phyloP scores from a whole-genome alignment of 1,284 basidiomycete species.

The Moniliella sp. region DNA sequence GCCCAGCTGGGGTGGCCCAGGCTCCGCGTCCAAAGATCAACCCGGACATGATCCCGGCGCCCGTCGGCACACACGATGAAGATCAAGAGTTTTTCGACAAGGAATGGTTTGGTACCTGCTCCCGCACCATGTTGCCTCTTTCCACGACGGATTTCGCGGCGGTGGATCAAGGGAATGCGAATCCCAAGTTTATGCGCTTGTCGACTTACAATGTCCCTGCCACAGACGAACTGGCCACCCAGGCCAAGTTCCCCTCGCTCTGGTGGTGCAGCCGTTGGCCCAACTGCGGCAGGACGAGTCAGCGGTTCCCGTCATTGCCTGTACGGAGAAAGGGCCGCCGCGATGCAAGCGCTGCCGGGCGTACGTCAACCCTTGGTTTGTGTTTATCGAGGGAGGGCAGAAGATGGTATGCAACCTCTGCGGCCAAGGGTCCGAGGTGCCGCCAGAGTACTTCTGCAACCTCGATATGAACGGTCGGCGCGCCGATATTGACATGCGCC shows the following conservation, averaged over 20 bases:
- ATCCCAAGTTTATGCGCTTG: slow-evolving; percentile 47
- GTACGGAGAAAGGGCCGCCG: slow-evolving; percentile 51
- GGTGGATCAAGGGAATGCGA: slow-evolving; percentile 70
- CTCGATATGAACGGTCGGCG: slow-evolving; percentile 60
- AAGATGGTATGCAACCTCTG: slow-evolving; percentile 88
- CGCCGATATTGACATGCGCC: slow-evolving; percentile 58
- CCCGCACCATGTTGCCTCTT: slow-evolving; percentile 49
- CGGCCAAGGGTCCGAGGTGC: slow-evolving; percentile 49
- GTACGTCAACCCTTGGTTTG: slow-evolving; percentile 87
- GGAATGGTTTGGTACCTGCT: slow-evolving; percentile 52
- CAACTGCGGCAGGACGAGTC: slow-evolving; percentile 47
- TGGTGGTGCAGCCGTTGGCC: slow-evolving; percentile 75
- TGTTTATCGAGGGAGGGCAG: slow-evolving; percentile 61
- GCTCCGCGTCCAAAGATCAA: slow-evolving; percentile 62
- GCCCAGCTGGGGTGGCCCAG: slow-evolving; percentile 2
- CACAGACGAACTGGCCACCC: slow-evolving; percentile 55
- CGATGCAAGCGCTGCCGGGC: slow-evolving; percentile 67
- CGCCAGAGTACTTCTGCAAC: slow-evolving; percentile 57
- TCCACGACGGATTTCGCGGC: slow-evolving; percentile 68
- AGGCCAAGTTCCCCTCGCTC: slow-evolving; percentile 61
- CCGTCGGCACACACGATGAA: slow-evolving; percentile 57
- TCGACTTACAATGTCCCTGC: slow-evolving; percentile 56
- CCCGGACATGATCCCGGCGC: slow-evolving; percentile 71
- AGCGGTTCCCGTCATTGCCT: slow-evolving; percentile 49
- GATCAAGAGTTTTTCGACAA: slow-evolving; percentile 65